phyloP scores from a whole-genome alignment of 148 eudicot genomes.

The Cornus controversa region DNA sequence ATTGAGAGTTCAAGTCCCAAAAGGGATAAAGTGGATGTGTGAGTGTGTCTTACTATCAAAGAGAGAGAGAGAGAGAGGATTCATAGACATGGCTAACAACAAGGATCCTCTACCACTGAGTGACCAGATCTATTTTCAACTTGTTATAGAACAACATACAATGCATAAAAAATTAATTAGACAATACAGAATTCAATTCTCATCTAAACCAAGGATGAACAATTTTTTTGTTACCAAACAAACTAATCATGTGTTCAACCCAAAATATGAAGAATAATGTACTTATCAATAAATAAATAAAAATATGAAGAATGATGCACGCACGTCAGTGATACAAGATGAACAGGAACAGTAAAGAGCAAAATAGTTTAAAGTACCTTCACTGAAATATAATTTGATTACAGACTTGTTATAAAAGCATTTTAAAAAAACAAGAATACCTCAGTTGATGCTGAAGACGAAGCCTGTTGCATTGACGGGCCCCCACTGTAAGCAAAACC shows the following conservation, averaged over 20 bases:
- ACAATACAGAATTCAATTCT: background rate
- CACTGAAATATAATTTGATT: background rate
- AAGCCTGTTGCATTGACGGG: constrained; percentile 44
- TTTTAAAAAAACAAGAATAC: constrained; percentile 33
- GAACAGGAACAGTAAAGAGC: background rate
- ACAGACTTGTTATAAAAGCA: background rate
- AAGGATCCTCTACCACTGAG: background rate
- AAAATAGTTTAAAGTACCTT: background rate
- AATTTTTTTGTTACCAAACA: background rate
- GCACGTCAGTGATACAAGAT: too few species aligned
- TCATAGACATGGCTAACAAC: background rate
- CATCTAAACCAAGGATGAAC: background rate
- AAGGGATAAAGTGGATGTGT: too few species aligned
- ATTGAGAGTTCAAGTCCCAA: too few species aligned
- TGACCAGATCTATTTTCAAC: background rate
- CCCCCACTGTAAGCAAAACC: constrained; percentile 33
- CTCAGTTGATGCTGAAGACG: constrained; percentile 63
- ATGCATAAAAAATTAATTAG: too few species aligned
- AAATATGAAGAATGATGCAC: background rate
- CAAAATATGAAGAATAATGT: background rate
- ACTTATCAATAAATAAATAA: too few species aligned
- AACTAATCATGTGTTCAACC: background rate
- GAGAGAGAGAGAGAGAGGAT: background rate
- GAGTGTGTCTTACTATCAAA: too few species aligned
- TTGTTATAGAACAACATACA: background rate